These are phyloP conservation scores for Pyrenophora seminiperda DNA, from an alignment of 2,329 filamentous ascomycete genomes.

Conservation along the genomic window DNA sequence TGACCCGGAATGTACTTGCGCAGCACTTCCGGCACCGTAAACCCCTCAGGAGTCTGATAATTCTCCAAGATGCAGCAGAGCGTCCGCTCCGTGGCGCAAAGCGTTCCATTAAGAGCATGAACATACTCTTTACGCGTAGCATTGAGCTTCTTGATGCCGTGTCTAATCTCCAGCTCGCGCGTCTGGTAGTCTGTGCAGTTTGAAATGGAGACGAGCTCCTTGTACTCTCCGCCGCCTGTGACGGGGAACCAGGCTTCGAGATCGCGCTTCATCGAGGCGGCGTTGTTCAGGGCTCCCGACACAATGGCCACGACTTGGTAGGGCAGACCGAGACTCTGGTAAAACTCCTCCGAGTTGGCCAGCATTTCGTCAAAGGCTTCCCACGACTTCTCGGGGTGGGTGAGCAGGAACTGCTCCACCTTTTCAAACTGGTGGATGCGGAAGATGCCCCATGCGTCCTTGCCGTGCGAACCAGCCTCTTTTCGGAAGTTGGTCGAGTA, in stretches of 20 bases:
- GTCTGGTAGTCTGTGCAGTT: slow-evolving; percentile 99
- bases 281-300: slow-evolving; percentile 69
- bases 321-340: slow-evolving; percentile 84
- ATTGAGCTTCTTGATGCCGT: slow-evolving; percentile 80
- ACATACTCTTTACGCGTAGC: slow-evolving; percentile 85
- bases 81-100: slow-evolving; percentile 89
- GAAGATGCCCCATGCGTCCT: slow-evolving; percentile 98
- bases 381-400: slow-evolving; percentile 82
- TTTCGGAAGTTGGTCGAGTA: slow-evolving; percentile 96
- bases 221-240: slow-evolving; percentile 80
- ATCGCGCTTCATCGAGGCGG: slow-evolving; percentile 84
- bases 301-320: slow-evolving; percentile 95
- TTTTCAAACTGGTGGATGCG: slow-evolving; percentile 97
- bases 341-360: slow-evolving; percentile 87
- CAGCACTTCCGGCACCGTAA: slow-evolving; percentile 45
- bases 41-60: slow-evolving; percentile 84
- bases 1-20: slow-evolving; percentile 79
- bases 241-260: slow-evolving; percentile 78
- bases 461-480: slow-evolving; percentile 88
- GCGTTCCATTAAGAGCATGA: slow-evolving; percentile 83
- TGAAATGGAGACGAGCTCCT: slow-evolving; percentile 95
- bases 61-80: slow-evolving; percentile 96
- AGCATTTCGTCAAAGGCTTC: slow-evolving; percentile 95
- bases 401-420: slow-evolving; percentile 55
- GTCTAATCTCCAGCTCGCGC: slow-evolving; percentile 89